phyloP scores from a whole-genome alignment of 208 protist genomes.

The Leishmania major region DNA sequence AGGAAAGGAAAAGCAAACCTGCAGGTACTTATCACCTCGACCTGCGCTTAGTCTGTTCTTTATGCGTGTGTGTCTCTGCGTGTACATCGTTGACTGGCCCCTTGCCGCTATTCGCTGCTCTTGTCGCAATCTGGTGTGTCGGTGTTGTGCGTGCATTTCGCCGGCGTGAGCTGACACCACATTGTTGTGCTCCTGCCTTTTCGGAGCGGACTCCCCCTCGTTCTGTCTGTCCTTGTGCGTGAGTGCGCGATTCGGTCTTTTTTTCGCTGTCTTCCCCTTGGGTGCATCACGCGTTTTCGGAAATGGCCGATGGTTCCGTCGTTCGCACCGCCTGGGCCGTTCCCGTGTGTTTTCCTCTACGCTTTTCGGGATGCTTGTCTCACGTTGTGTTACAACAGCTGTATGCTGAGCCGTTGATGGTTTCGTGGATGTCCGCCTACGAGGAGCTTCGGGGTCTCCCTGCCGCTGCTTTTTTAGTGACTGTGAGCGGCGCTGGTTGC shows the following conservation, averaged over 20 bases:
- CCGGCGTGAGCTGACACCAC: too few relatives aligned
- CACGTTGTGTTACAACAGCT: background rate
- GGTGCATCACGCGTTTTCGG: background rate
- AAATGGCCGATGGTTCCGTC: background rate
- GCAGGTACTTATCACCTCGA: too few relatives aligned
- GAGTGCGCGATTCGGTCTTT: background rate
- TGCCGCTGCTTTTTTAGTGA: too few relatives aligned
- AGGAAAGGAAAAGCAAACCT: too few relatives aligned
- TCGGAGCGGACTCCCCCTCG: background rate
- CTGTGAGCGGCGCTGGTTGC: background rate
- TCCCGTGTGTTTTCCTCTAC: background rate
- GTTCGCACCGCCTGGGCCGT: background rate
- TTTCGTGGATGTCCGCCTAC: background rate
- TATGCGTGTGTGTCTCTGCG: background rate
- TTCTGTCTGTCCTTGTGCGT: background rate
- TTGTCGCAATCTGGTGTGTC: background rate
- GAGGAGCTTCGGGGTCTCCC: background rate
- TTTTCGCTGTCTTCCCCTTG: background rate
- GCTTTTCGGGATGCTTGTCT: background rate
- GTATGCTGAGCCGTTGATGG: background rate
- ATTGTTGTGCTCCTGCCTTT: background rate
- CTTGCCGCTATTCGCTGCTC: background rate
- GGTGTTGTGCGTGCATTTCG: too few relatives aligned
- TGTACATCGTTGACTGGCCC: background rate
- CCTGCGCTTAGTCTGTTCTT: background rate